A percentile compares a stretch with the other conserved stretches of the same genome.
phyloP scores from a whole-genome alignment of 2,329 filamentous ascomycete species.

The Hortaea werneckii region DNA sequence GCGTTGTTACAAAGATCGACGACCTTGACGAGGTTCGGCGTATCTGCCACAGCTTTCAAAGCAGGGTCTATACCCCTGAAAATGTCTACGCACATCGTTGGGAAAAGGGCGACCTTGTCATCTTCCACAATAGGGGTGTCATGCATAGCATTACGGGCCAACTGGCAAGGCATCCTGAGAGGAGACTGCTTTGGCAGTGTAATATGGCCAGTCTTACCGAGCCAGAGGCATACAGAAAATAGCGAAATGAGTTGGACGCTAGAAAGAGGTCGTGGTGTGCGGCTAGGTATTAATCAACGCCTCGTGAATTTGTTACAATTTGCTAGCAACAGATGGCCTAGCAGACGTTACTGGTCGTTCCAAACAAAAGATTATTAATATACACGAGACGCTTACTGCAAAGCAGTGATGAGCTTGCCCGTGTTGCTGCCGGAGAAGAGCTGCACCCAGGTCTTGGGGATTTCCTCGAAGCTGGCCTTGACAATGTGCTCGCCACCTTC shows the following conservation, averaged over 20 bases:
- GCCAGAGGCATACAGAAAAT: neutral
- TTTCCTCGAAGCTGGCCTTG: conserved; percentile 37
- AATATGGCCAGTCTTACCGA: neutral
- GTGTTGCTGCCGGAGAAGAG: conserved; percentile 34
- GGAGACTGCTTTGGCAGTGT: conserved; percentile 22
- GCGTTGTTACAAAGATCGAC: conserved; percentile 7
- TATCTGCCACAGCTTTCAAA: conserved; percentile 16
- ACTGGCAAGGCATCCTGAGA: conserved; percentile 6
- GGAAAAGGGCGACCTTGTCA: conserved; percentile 22
- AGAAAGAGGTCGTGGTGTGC: too few relatives aligned
- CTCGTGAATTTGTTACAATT: neutral
- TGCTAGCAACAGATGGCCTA: neutral
- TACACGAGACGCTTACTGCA: conserved; percentile 3
- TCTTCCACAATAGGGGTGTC: conserved; percentile 24
- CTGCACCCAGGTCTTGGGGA: conserved; percentile 40
- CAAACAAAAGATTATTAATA: neutral
- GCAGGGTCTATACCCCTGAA: conserved; percentile 12
- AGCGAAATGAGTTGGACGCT: too few relatives aligned
- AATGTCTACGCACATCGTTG: conserved; percentile 24
- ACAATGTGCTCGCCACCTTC: conserved; percentile 39
- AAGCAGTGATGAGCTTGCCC: conserved; percentile 9
- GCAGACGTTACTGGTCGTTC: too few relatives aligned
- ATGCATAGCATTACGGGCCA: conserved; percentile 24
- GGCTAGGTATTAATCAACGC: too few relatives aligned
- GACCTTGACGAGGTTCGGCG: conserved; percentile 15